Evolutionary conservation across 352 stramenopile genomes (phyloP).

Genomic region (Phytophthora crassamura): DNA sequence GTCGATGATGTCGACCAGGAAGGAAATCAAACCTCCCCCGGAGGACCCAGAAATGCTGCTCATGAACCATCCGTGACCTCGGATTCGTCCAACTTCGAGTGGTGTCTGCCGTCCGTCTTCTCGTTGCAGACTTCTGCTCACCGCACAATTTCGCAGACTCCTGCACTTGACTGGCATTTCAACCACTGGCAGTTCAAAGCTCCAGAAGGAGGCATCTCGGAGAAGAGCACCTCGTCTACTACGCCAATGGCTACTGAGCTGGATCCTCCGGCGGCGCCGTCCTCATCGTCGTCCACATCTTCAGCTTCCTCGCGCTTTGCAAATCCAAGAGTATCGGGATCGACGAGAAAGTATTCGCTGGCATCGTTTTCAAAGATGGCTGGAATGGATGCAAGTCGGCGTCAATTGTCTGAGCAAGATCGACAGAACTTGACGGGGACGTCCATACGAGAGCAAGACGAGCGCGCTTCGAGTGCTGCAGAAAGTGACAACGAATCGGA

Average conservation of each 20-base stretch:
- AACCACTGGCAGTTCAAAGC: constrained; percentile 59
- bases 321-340: constrained; percentile 28
- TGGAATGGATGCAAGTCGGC: constrained; percentile 32
- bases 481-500: constrained; percentile 54
- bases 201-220: constrained; percentile 25
- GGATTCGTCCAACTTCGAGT: constrained; percentile 68
- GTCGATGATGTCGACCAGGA: constrained; percentile 30
- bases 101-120: constrained; percentile 80
- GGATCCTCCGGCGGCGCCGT: constrained; percentile 31
- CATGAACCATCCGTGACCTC: constrained; percentile 27
- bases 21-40: constrained; percentile 20
- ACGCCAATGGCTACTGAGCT: constrained; percentile 17
- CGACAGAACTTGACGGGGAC: constrained; percentile 16
- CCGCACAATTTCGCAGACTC: constrained; percentile 54
- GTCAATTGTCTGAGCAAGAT: constrained; percentile 23
- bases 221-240: constrained; percentile 15
- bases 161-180: constrained; percentile 85
- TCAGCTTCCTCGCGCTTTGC: constrained; percentile 39
- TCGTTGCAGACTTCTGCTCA: constrained; percentile 68
- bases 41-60: constrained; percentile 6
- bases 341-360: constrained; percentile 62
- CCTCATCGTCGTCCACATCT: constrained; percentile 40
- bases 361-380: constrained; percentile 68
- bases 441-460: constrained; percentile 34
- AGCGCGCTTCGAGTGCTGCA: constrained; percentile 16